Percentiles rank a stretch among this genome's conserved stretches.
Conservation (phyloP, 1,284 basidiomycete species). For the Apiotrichum gamsii region DNA sequence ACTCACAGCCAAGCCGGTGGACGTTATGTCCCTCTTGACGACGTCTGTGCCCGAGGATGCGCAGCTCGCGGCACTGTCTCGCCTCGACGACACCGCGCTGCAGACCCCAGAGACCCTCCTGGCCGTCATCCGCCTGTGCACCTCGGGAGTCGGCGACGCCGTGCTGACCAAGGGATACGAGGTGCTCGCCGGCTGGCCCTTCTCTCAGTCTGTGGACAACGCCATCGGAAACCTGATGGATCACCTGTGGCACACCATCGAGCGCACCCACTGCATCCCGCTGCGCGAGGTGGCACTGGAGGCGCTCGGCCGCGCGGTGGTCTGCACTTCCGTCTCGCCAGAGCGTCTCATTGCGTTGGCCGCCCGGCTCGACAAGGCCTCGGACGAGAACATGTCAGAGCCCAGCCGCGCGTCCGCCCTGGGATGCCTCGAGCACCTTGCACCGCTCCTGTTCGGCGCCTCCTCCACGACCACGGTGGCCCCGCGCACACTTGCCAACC, state of each 20-base stretch:
- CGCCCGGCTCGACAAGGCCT: neutral
- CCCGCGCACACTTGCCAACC: neutral
- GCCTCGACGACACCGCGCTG: neutral
- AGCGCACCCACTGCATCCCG: conserved; percentile 24
- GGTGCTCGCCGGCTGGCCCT: conserved; percentile 5
- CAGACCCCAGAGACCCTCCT: neutral
- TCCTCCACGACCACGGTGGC: neutral
- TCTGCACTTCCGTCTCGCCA: neutral
- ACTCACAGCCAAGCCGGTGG: neutral
- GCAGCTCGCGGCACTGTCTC: conserved; percentile 6
- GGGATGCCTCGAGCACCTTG: conserved; percentile 18
- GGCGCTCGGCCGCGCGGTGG: conserved; percentile 22
- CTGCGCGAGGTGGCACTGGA: conserved; percentile 36
- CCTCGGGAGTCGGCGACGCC: conserved; percentile 3
- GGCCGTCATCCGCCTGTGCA: neutral
- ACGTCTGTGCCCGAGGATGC: conserved; percentile 10
- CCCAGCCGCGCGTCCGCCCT: conserved; percentile 26
- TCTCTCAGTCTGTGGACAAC: neutral
- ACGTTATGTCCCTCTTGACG: conserved; percentile 2
- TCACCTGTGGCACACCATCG: neutral
- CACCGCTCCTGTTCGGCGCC: conserved; percentile 10
- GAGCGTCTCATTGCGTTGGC: conserved; percentile 1
- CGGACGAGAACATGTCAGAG: conserved; percentile 26
- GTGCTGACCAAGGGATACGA: conserved; percentile 10
- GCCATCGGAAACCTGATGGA: neutral